Conservation (phyloP, 2,329 filamentous ascomycete genomes). For the Penicillium sp. region DNA sequence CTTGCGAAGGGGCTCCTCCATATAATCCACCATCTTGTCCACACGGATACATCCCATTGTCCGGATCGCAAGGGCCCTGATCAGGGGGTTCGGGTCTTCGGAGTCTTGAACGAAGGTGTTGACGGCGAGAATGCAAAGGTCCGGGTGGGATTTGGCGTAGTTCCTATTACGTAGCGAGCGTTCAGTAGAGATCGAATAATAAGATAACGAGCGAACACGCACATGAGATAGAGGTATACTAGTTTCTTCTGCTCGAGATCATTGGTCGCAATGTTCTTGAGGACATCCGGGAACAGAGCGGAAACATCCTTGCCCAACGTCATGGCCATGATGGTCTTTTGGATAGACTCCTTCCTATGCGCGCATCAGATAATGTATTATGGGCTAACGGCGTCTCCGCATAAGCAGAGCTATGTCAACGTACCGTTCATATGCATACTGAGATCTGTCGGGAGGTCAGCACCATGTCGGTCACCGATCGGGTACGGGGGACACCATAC, state of each 20-base stretch:
- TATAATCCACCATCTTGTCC: conserved; percentile 99
- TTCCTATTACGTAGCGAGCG: conserved; percentile 61
- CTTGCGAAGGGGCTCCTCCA: conserved; percentile 95
- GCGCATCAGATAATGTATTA: too few species aligned
- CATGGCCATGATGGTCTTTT: conserved; percentile 99
- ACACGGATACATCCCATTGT: conserved; percentile 98
- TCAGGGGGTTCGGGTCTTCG: conserved; percentile 93
- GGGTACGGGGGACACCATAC: conserved; percentile 34
- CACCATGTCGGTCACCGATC: too few species aligned
- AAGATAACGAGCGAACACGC: too few species aligned
- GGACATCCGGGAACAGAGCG: conserved; percentile 87
- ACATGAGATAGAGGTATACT: conserved; percentile 97
- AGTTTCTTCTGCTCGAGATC: conserved; percentile 99
- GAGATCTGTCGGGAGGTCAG: conserved; percentile 52
- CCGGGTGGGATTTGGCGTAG: conserved; percentile 97
- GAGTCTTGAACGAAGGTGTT: conserved; percentile 99
- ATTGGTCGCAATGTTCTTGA: conserved; percentile 94
- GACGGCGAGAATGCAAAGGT: conserved; percentile 94
- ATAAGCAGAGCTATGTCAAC: too few species aligned
- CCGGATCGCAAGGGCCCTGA: conserved; percentile 86
- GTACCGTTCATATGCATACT: conserved; percentile 92
- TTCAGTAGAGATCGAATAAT: too few species aligned
- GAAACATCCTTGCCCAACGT: conserved; percentile 97
- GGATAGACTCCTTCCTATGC: conserved; percentile 82
- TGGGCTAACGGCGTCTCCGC: too few species aligned